A percentile compares a stretch with the other conserved stretches of the same genome.
Evolutionary conservation across 2,329 filamentous ascomycete genomes (phyloP).

Genomic region (Botrytis paeoniae): DNA sequence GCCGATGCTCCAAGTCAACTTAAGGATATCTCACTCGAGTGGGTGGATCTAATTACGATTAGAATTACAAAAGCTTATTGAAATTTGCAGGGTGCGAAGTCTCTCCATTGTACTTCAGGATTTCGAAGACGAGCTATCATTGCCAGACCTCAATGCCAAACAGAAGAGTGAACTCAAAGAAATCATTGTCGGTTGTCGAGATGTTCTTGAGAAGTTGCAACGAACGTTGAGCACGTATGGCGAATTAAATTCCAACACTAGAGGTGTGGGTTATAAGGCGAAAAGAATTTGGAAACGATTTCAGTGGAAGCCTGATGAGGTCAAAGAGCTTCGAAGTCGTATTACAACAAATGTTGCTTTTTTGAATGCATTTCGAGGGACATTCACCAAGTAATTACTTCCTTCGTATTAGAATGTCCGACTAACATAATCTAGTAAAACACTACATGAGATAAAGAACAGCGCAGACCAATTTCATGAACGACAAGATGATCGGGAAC

Average conservation of each 20-base stretch:
- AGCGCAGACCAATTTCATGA: slow-evolving; percentile 5
- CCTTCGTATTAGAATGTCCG: not conserved
- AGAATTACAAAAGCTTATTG: not conserved
- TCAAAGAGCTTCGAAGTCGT: slow-evolving; percentile 27
- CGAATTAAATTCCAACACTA: slow-evolving; percentile 17
- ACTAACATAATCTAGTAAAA: not conserved
- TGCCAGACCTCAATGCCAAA: slow-evolving; percentile 22
- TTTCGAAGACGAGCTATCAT: slow-evolving; percentile 28
- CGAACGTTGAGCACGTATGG: slow-evolving; percentile 16
- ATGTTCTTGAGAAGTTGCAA: slow-evolving; percentile 24
- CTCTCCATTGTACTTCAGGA: slow-evolving; percentile 19
- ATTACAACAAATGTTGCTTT: slow-evolving; percentile 34
- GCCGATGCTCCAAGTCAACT: slow-evolving; percentile 34
- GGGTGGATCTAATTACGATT: not conserved
- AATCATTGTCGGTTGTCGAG: slow-evolving; percentile 24
- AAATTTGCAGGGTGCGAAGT: slow-evolving; percentile 16
- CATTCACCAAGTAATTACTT: not conserved
- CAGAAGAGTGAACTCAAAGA: slow-evolving; percentile 28
- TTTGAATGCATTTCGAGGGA: slow-evolving; percentile 18
- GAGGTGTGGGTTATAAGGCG: slow-evolving; percentile 17
- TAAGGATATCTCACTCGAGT: slow-evolving; percentile 19
- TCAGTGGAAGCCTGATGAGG: slow-evolving; percentile 29
- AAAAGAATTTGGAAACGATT: slow-evolving; percentile 34
- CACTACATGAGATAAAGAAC: not conserved
- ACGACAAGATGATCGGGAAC: not conserved